A percentile compares a stretch with the other conserved stretches of the same genome.
These are phyloP conservation scores for Polytrichum formosum DNA, from an alignment of 225 moss, liverwort and hornwort species.

Conservation along the genomic window DNA sequence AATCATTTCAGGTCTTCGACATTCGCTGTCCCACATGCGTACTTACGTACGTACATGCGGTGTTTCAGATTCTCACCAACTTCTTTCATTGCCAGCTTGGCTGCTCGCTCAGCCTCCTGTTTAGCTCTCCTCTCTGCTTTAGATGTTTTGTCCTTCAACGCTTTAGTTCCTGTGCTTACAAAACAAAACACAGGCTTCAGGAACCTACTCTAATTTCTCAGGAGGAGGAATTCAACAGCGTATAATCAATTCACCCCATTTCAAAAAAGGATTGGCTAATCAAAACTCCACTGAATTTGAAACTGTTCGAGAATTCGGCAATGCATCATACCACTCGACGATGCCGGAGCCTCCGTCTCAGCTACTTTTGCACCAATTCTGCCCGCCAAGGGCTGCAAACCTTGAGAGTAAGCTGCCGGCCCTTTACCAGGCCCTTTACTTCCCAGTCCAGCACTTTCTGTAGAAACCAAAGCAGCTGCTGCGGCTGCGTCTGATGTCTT, in stretches of 20 bases:
- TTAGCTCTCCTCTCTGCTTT: conserved; percentile 83
- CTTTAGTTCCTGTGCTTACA: conserved; percentile 36
- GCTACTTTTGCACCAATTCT: conserved; percentile 4
- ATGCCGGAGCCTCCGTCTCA: not conserved
- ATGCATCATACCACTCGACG: not conserved
- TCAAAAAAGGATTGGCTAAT: no score
- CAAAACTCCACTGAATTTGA: no score
- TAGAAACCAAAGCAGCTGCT: conserved; percentile 17
- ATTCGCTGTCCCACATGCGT: no score
- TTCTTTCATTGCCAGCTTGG: conserved; percentile 62
- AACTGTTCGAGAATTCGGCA: no score
- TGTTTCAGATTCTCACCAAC: conserved; percentile 31
- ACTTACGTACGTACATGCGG: no score
- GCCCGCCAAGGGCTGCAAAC: conserved; percentile 26
- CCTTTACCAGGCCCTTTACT: conserved; percentile 29
- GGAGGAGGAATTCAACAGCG: no score
- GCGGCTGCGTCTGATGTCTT: conserved; percentile 17
- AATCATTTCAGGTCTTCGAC: no score
- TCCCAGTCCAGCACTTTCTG: conserved; percentile 16
- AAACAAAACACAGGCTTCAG: not conserved
- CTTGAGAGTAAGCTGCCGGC: conserved; percentile 30
- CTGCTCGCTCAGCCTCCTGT: conserved; percentile 90
- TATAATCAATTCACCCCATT: no score
- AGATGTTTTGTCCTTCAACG: conserved; percentile 78
- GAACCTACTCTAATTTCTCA: not conserved